Conservation (phyloP, 2,329 filamentous ascomycete species). For the Aureobasidium sp. region DNA sequence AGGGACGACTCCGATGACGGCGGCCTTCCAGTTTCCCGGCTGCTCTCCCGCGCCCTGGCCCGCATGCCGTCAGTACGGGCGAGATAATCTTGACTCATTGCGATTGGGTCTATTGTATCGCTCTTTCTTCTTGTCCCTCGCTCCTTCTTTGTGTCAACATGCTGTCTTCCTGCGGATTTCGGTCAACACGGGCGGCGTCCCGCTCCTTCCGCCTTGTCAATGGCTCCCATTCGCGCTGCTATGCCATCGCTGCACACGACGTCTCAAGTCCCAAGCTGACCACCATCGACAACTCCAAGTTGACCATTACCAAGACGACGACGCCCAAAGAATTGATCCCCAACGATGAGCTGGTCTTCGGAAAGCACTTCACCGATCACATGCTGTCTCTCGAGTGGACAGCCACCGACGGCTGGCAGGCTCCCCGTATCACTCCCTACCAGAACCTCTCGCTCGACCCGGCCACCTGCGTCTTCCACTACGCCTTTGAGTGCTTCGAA, state of each 20-base stretch:
- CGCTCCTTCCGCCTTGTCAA: constrained; percentile 3
- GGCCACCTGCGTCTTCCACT: constrained; percentile 95
- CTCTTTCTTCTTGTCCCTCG: not conserved
- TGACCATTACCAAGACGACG: constrained; percentile 66
- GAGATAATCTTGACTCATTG: constrained; percentile 11
- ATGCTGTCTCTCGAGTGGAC: constrained; percentile 97
- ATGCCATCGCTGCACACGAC: constrained; percentile 44
- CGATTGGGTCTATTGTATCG: not conserved
- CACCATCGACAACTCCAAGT: constrained; percentile 69
- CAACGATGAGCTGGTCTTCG: constrained; percentile 80
- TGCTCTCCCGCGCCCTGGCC: not conserved
- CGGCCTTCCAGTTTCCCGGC: not conserved
- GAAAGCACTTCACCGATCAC: constrained; percentile 88
- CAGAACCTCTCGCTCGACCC: constrained; percentile 96
- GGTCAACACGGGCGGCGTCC: constrained; percentile 20
- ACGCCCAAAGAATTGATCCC: constrained; percentile 68
- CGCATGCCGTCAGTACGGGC: not conserved
- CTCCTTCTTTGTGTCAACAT: not conserved
- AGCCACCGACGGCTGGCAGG: constrained; percentile 71
- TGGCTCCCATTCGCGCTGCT: constrained; percentile 22
- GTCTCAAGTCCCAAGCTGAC: constrained; percentile 48
- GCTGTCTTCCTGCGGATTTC: constrained; percentile 15
- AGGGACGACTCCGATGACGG: constrained; percentile 10
- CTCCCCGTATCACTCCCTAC: constrained; percentile 81
- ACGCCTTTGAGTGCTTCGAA: constrained; percentile 96